Conservation (phyloP, 306 rosid species). For the Fagus sylvatica region DNA sequence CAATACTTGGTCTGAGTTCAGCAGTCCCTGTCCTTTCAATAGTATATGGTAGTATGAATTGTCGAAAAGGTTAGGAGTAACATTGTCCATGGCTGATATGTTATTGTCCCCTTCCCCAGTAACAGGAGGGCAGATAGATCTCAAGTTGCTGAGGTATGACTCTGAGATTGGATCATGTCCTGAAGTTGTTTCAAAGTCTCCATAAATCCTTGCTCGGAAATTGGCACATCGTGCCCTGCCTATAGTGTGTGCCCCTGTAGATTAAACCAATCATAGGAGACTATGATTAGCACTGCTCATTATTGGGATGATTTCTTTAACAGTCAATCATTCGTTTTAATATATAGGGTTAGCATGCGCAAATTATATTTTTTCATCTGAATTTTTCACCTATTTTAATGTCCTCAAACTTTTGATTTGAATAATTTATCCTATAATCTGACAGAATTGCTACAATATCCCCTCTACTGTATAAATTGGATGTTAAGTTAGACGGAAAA, state of each 20-base stretch:
- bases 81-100: constrained; percentile 70
- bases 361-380: too few species aligned
- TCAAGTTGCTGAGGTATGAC: constrained; percentile 43
- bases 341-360: too few species aligned
- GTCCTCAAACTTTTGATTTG: too few species aligned
- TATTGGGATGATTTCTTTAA: not conserved
- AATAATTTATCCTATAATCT: too few species aligned
- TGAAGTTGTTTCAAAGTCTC: constrained; percentile 50
- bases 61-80: constrained; percentile 81
- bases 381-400: too few species aligned
- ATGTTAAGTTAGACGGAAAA: too few species aligned
- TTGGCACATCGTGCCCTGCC: constrained; percentile 75
- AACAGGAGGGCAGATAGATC: constrained; percentile 54
- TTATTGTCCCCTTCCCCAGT: constrained; percentile 51
- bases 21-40: constrained; percentile 67
- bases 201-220: constrained; percentile 63
- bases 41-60: constrained; percentile 76
- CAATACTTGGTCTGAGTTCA: constrained; percentile 77
- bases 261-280: not conserved
- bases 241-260: constrained; percentile 90
- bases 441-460: too few species aligned
- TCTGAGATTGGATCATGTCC: constrained; percentile 46
- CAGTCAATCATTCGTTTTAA: too few species aligned
- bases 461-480: too few species aligned
- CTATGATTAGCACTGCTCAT: not conserved